Percentiles rank a stretch among this genome's conserved stretches.
phyloP scores from a whole-genome alignment of 768 basidiomycete genomes.

The Kwoniella botswanensis region DNA sequence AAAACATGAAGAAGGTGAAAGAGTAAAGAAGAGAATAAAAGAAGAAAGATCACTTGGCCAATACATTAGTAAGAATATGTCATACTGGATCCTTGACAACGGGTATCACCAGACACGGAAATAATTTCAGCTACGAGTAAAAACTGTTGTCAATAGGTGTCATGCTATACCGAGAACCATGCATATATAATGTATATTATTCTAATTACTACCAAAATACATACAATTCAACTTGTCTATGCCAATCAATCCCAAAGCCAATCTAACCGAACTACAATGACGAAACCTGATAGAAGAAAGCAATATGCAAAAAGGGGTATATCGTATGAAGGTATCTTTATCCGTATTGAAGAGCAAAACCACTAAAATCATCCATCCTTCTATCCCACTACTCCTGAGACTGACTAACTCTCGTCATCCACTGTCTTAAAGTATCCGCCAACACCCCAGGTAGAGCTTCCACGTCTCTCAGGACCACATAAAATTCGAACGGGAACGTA shows the following conservation, averaged over 20 bases:
- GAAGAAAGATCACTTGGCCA: too few relatives aligned
- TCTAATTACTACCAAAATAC: background rate
- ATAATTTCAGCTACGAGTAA: too few relatives aligned
- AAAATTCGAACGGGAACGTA: conserved; percentile 97
- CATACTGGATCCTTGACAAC: too few relatives aligned
- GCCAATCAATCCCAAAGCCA: too few relatives aligned
- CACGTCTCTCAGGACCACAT: conserved; percentile 84
- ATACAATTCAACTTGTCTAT: background rate
- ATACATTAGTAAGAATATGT: too few relatives aligned
- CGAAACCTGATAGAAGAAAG: too few relatives aligned
- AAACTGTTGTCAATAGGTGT: too few relatives aligned
- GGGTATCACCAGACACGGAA: too few relatives aligned
- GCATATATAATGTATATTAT: conserved; percentile 2
- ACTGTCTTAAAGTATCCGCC: conserved; percentile 85
- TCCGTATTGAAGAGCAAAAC: background rate
- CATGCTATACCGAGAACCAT: background rate
- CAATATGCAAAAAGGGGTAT: background rate
- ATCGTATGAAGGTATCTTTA: background rate
- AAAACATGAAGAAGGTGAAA: background rate
- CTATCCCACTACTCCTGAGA: conserved; percentile 41
- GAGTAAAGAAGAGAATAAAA: background rate
- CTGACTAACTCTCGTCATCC: conserved; percentile 56
- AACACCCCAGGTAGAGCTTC: conserved; percentile 91
- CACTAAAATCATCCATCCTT: background rate
- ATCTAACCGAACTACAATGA: too few relatives aligned